Base-by-base conservation (phyloP, 139 green algal species). In the Chlorella sp. region DNA sequence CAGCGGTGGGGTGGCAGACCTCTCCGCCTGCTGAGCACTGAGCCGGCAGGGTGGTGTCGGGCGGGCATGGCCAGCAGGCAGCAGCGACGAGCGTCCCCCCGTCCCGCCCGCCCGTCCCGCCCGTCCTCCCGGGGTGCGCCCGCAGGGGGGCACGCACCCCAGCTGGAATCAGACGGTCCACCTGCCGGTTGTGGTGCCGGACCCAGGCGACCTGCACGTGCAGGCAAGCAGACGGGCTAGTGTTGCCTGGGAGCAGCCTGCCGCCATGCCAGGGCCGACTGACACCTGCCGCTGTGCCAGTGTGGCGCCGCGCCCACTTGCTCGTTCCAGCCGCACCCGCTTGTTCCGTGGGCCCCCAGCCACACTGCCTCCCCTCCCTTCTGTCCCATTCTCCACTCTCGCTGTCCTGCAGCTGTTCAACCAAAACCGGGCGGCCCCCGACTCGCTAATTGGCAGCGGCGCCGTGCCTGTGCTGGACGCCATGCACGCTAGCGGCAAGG, bases 361-460 rank as follows among this genome's bases (percentile, higher is more conserved):
- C n/a, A n/a, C n/a, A n/a, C n/a, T n/a, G n/a, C n/a, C n/a, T n/a
- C n/a, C n/a, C n/a, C n/a, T n/a, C n/a, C n/a, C n/a, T n/a, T n/a
- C n/a, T n/a, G n/a, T n/a, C n/a, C n/a, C n/a, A n/a, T n/a, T n/a
- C n/a, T n/a, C n/a, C n/a, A n/a, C n/a, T n/a, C n/a, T n/a, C n/a
- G n/a, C n/a, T n/a, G n/a, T 5, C 12, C 53, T 9, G 12, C 59
- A 65, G n/a, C 41, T 71, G 33, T 71, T 71, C 64, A 73, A 73
- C 35, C 67, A 73, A 25, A 73, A 73, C 67, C 46, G 67, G 8
- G 67, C 67, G 0, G 67, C 67, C 15, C 67, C 67, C 23, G 67
- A 73, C 43, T 33, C 45, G 23, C 23, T 73, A 33, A 35, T 73
- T 8, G 64, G 64, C 41, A 56, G n/a, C n/a, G 64, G 41, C 14